Percentiles rank a stretch among this genome's conserved stretches.
Conservation (phyloP, 129 eudicot genomes). For the Flaveria brownii region DNA sequence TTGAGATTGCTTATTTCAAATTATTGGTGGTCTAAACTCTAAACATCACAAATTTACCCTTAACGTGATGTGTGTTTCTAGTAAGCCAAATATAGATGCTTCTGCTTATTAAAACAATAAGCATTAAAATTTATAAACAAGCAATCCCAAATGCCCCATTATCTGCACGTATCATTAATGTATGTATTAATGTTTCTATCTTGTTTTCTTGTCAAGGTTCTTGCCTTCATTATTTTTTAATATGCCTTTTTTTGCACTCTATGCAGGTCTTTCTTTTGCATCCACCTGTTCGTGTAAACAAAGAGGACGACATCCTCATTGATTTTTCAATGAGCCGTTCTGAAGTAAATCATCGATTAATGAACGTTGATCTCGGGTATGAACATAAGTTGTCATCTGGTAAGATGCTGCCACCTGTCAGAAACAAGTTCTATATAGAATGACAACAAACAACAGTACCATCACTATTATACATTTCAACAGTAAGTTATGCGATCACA, state of each 20-base stretch:
- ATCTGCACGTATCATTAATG: not conserved
- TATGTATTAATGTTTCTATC: not conserved
- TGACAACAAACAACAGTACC: constrained; percentile 32
- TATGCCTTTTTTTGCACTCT: not conserved
- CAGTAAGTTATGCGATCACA: constrained; percentile 5
- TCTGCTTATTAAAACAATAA: not conserved
- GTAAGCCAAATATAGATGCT: not conserved
- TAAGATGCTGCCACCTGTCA: constrained; percentile 44
- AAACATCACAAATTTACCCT: too few relatives aligned
- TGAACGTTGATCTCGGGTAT: constrained; percentile 76
- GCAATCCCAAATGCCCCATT: not conserved
- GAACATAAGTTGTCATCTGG: constrained; percentile 59
- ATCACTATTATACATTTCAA: not conserved
- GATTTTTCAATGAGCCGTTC: constrained; percentile 77
- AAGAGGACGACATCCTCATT: constrained; percentile 49
- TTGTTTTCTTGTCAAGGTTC: not conserved
- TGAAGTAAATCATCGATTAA: constrained; percentile 81
- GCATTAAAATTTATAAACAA: not conserved
- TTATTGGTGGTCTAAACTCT: too few relatives aligned
- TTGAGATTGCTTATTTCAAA: too few relatives aligned
- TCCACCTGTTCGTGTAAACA: constrained; percentile 45
- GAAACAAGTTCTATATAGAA: constrained; percentile 74
- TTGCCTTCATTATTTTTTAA: not conserved
- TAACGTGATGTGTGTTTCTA: not conserved
- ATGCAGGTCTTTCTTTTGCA: constrained; percentile 55